Evolutionary conservation across 2,329 filamentous ascomycete species (phyloP).

Genomic region (Curvularia verruculosa): DNA sequence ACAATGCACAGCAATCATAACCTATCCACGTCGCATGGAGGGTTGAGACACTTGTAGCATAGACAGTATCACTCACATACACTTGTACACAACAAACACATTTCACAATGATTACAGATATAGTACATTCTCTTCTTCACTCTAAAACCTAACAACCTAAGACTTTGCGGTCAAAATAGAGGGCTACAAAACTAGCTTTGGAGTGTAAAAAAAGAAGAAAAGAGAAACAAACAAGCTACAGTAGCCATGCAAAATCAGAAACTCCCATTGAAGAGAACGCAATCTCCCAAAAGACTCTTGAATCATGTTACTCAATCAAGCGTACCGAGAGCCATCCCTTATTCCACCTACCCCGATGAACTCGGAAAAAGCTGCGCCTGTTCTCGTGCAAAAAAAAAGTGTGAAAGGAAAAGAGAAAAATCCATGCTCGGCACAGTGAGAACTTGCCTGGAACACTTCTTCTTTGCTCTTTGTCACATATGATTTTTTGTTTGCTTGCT

Average conservation of each 20-base stretch:
- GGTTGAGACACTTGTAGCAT: not conserved
- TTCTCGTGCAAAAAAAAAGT: slow-evolving; percentile 2
- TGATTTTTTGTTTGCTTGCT: not conserved
- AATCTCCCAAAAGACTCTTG: slow-evolving; percentile 3
- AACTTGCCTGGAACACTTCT: not conserved
- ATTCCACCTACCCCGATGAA: not conserved
- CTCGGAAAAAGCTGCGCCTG: slow-evolving; percentile 1
- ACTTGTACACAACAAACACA: not conserved
- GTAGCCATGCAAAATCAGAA: slow-evolving; percentile 8
- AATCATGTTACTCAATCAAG: slow-evolving; percentile 19
- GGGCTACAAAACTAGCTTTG: slow-evolving; percentile 2
- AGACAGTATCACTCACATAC: not conserved
- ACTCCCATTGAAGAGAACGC: slow-evolving; percentile 4
- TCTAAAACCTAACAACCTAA: not conserved
- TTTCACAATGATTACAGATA: not conserved
- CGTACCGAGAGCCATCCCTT: slow-evolving; percentile 7
- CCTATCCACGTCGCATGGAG: not conserved
- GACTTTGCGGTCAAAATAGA: not conserved
- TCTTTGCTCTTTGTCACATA: not conserved
- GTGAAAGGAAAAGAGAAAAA: not conserved
- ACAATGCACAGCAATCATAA: slow-evolving; percentile 52
- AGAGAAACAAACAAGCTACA: slow-evolving; percentile 3
- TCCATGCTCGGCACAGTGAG: too few relatives aligned
- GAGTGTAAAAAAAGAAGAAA: not conserved
- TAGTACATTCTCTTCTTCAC: slow-evolving; percentile 7